Evolutionary conservation across 495 filamentous ascomycete species (phyloP), one percentile per base, ranked within the genome.

Genomic region (Choiromyces venosus): DNA sequence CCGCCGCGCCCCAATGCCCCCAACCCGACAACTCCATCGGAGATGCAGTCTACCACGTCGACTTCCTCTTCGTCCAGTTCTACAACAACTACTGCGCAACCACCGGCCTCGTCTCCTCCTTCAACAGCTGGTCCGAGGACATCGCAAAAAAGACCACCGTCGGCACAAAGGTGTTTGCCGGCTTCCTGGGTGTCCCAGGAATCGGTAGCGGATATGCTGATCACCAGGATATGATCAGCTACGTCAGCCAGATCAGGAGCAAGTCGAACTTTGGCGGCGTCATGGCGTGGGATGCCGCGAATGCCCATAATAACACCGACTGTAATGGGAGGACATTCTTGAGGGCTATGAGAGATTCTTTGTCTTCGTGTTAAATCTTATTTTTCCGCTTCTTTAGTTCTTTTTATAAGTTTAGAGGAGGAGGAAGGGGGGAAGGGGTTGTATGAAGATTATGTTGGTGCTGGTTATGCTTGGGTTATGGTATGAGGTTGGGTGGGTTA

Each of bases 1-100:
- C 83, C 42, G 85, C 83, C 19, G 83, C 85, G 6, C 85, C 85
- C 21, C 84, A 86, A 73, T 86, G 85, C 56, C 82, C 82, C 4
- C 78, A 82, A 10, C 85, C 85, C 3, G 85, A 86, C 69, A 81
- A 80, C 16, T 82, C 80, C 8, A 85, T 85, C 76, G 83, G 83
- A 14, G 69, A 68, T 1, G 79, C 83, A 2, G 81, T 85, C 73
- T 79, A 83, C 46, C 42, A 74, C 14, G 79, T 82, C 37, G 84
- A 85, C 65, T 85, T 82, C 71, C 79, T 85, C 18, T 85, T 78
- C 74, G 81, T 85, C 35, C 84, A 85, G 66, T 86, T 84, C 68
- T 85, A 85, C 40, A 85, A 85, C 71, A 85, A 85, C 46, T 79
- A 78, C 1, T 70, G 68, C 37, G 39, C 67, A 1, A n/a, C 19